Conservation (phyloP, 208 protist genomes). For the Angomonas ambiguus region DNA sequence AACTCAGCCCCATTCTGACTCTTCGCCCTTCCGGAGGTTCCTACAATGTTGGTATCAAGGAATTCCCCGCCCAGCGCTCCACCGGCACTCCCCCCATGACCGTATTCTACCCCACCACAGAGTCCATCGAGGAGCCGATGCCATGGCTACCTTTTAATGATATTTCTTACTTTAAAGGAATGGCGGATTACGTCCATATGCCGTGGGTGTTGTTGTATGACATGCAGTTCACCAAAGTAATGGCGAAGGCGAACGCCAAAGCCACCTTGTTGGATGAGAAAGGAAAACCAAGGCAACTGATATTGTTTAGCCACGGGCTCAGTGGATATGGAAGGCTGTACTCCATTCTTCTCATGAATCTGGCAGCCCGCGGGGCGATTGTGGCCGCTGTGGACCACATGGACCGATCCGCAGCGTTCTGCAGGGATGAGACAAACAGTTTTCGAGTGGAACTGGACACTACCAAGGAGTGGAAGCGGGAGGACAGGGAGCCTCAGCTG, state of each 20-base stretch:
- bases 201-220: slow-evolving; percentile 55
- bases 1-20: slow-evolving; percentile 36
- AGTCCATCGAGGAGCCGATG: slow-evolving; percentile 1
- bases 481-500: slow-evolving; percentile 56
- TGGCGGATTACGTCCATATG: slow-evolving; percentile 42
- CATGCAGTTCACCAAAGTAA: slow-evolving; percentile 27
- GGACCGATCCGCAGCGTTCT: slow-evolving; percentile 76
- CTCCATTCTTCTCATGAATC: slow-evolving; percentile 52
- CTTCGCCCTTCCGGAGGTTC: slow-evolving; percentile 43
- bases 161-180: slow-evolving; percentile 39
- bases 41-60: slow-evolving; percentile 38
- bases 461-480: slow-evolving; percentile 24
- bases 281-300: slow-evolving; percentile 34
- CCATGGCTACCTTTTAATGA: slow-evolving; percentile 67
- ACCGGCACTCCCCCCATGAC: slow-evolving; percentile 44
- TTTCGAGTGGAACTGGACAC: slow-evolving; percentile 31
- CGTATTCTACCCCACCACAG: slow-evolving; percentile 59
- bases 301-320: slow-evolving; percentile 84
- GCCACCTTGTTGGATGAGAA: slow-evolving; percentile 30
- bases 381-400: slow-evolving; percentile 71
- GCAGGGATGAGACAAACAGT: slow-evolving; percentile 34
- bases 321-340: slow-evolving; percentile 59
- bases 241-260: slow-evolving; percentile 17
- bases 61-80: slow-evolving; percentile 29
- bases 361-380: slow-evolving; percentile 65